Evolutionary conservation across 331 rosid species (phyloP).

Genomic region (Prunus yedoensis): DNA sequence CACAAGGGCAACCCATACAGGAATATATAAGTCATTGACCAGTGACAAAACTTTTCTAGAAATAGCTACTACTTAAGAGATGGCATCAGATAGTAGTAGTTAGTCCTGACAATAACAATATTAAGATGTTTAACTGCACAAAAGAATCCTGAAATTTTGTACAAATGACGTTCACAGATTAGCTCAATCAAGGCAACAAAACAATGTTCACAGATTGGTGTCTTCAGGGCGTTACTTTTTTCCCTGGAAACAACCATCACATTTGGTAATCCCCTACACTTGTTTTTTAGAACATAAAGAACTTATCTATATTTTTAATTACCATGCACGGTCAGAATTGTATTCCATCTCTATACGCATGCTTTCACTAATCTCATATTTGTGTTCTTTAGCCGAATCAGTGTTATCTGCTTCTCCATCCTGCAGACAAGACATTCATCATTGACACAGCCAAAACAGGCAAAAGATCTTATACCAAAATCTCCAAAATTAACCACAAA

Average conservation of each 20-base stretch:
- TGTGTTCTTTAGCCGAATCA: conserved; percentile 50
- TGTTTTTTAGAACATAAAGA: background rate
- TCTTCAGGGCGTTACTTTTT: background rate
- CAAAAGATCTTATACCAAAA: background rate
- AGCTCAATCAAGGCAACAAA: conserved; percentile 16
- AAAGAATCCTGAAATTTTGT: conserved; percentile 5
- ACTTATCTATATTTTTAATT: conserved; percentile 27
- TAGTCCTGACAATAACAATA: background rate
- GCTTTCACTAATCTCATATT: conserved; percentile 83
- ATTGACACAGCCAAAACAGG: conserved; percentile 11
- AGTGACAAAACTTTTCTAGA: background rate
- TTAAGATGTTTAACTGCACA: background rate
- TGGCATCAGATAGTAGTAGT: background rate
- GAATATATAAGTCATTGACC: background rate
- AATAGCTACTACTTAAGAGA: background rate
- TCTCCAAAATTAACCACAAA: background rate
- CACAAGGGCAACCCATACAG: background rate
- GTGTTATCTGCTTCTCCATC: conserved; percentile 48
- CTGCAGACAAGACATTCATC: conserved; percentile 38
- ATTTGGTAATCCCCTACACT: conserved; percentile 10
- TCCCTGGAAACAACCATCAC: conserved; percentile 1
- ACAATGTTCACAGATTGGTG: background rate
- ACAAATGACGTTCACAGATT: background rate
- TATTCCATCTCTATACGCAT: conserved; percentile 96
- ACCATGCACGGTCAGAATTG: conserved; percentile 95